phyloP scores from a whole-genome alignment of 2,329 filamentous ascomycete species.

The Allantophomopsis lycopodina region DNA sequence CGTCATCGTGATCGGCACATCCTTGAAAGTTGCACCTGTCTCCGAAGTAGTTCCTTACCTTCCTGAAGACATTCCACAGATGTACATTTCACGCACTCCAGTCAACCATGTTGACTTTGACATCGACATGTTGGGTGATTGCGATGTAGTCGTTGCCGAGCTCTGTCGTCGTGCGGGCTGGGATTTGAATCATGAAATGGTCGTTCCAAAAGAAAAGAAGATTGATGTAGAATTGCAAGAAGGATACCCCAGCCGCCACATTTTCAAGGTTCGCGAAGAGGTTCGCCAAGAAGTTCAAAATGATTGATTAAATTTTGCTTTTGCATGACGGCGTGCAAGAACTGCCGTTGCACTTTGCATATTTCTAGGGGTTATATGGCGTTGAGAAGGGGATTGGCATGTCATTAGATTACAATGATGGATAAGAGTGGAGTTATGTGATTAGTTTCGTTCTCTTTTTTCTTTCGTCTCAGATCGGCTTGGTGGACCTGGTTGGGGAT shows the following conservation, averaged over 20 bases:
- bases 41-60: conserved; percentile 78
- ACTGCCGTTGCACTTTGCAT: too few relatives aligned
- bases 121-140: conserved; percentile 90
- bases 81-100: conserved; percentile 77
- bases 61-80: conserved; percentile 69
- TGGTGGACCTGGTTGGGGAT: too few relatives aligned
- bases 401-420: too few relatives aligned
- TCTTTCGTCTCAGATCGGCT: too few relatives aligned
- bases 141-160: conserved; percentile 80
- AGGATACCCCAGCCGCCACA: conserved; percentile 28
- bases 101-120: conserved; percentile 90
- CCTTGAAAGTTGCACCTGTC: conserved; percentile 88
- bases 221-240: conserved; percentile 39
- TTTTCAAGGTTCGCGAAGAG: conserved; percentile 18
- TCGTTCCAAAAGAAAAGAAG: conserved; percentile 57
- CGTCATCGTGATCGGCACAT: conserved; percentile 91
- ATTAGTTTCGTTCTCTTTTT: too few relatives aligned
- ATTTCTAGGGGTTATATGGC: too few relatives aligned
- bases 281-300: too few relatives aligned
- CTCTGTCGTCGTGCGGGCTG: conserved; percentile 72
- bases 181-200: conserved; percentile 71
- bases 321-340: too few relatives aligned
- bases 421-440: too few relatives aligned
- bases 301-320: too few relatives aligned
- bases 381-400: too few relatives aligned